Evolutionary conservation across 78 protist species (phyloP).

Genomic region (Carpediemonas membranifera): DNA sequence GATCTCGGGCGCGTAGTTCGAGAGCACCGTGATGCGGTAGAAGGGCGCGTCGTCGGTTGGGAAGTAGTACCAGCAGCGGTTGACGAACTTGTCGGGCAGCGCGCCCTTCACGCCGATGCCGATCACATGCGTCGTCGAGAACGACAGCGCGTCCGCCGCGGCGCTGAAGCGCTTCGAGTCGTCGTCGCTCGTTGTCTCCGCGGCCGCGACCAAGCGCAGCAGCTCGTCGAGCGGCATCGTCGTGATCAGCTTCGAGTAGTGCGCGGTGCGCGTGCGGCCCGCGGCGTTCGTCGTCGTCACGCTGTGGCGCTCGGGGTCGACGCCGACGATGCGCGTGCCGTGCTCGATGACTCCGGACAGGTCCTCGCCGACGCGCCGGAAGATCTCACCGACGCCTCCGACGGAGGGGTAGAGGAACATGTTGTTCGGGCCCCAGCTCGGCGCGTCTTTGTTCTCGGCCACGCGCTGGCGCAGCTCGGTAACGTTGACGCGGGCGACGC

Average conservation of each 20-base stretch:
- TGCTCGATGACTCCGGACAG: slow-evolving; percentile 1
- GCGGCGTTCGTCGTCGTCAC: not conserved
- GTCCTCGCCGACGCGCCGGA: not conserved
- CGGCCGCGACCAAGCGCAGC: not conserved
- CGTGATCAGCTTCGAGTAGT: not conserved
- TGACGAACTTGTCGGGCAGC: too few species aligned
- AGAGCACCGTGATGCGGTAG: slow-evolving; percentile 26
- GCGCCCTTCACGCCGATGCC: slow-evolving; percentile 6
- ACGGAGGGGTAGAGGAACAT: slow-evolving; percentile 14
- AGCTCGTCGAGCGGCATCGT: slow-evolving; percentile 8
- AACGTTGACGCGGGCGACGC: slow-evolving; percentile 15
- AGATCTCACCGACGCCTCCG: slow-evolving; percentile 17
- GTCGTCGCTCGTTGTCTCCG: not conserved
- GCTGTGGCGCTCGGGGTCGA: not conserved
- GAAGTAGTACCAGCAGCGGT: slow-evolving; percentile 28
- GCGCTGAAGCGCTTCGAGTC: not conserved
- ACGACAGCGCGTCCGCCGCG: not conserved
- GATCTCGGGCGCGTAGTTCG: slow-evolving; percentile 12
- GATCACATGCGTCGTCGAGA: too few species aligned
- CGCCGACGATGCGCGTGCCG: not conserved
- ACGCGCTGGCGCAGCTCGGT: too few species aligned
- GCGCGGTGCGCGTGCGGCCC: not conserved
- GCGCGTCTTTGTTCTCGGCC: too few species aligned
- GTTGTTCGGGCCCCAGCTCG: slow-evolving; percentile 24
- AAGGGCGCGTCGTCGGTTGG: slow-evolving; percentile 9